Percentiles rank a stretch among this genome's conserved stretches.
Evolutionary conservation across 192 early-diverging fungal genomes (phyloP).

Genomic region (Coemansia sp.): DNA sequence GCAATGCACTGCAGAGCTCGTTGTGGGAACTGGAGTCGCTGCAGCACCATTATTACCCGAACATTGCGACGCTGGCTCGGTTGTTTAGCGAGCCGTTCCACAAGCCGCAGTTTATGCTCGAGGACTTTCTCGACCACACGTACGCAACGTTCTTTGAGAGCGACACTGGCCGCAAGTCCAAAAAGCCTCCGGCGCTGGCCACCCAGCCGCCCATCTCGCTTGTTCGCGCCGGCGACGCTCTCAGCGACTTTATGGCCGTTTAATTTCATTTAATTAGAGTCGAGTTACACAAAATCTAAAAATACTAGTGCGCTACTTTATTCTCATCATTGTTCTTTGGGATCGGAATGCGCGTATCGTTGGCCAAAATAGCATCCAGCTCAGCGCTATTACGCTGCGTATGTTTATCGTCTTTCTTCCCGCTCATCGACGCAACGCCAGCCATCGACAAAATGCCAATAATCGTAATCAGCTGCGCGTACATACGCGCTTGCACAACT

Average conservation of each 20-base stretch:
- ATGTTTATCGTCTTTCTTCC: slow-evolving; percentile 22
- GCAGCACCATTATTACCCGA: slow-evolving; percentile 83
- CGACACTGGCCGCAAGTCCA: slow-evolving; percentile 62
- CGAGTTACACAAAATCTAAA: background rate
- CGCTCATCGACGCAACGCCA: slow-evolving; percentile 50
- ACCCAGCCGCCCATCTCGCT: slow-evolving; percentile 58
- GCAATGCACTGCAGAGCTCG: slow-evolving; percentile 77
- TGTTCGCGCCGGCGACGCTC: slow-evolving; percentile 54
- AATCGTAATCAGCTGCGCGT: slow-evolving; percentile 67
- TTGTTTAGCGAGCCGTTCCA: slow-evolving; percentile 87
- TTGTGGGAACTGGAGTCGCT: slow-evolving; percentile 94
- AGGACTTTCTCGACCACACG: slow-evolving; percentile 96
- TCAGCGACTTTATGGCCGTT: slow-evolving; percentile 43
- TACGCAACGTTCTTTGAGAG: slow-evolving; percentile 73
- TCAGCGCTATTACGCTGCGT: slow-evolving; percentile 38
- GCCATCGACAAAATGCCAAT: slow-evolving; percentile 63
- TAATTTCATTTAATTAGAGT: background rate
- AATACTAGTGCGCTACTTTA: background rate
- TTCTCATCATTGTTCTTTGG: background rate
- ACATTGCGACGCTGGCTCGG: slow-evolving; percentile 79
- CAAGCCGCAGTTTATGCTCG: slow-evolving; percentile 83
- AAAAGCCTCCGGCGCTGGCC: slow-evolving; percentile 61
- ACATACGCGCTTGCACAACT: slow-evolving; percentile 70
- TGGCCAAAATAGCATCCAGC: slow-evolving; percentile 40
- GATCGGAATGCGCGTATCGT: slow-evolving; percentile 21